phyloP scores from a whole-genome alignment of 2,329 filamentous ascomycete genomes.

The Ophiostoma himal-ulmi region DNA sequence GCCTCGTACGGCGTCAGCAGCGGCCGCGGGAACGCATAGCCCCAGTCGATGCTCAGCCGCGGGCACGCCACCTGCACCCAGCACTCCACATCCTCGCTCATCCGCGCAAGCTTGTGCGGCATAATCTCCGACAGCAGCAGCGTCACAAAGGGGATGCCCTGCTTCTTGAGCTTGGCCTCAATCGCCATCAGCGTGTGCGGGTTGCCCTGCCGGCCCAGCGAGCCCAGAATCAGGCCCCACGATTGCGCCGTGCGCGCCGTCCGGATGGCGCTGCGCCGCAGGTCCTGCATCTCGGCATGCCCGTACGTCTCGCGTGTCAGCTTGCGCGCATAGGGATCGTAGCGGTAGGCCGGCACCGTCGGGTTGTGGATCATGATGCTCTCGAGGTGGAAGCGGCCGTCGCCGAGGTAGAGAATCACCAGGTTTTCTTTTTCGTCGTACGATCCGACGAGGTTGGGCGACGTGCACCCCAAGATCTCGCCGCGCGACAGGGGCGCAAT shows the following conservation, averaged over 20 bases:
- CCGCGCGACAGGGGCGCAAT: slow-evolving; percentile 89
- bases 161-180: slow-evolving; percentile 64
- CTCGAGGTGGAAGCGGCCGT: slow-evolving; percentile 92
- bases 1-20: slow-evolving; percentile 93
- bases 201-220: slow-evolving; percentile 89
- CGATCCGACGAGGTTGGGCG: slow-evolving; percentile 48
- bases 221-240: slow-evolving; percentile 92
- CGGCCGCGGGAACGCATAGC: slow-evolving; percentile 86
- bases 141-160: slow-evolving; percentile 76
- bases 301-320: slow-evolving; percentile 88
- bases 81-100: slow-evolving; percentile 80
- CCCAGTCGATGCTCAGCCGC: slow-evolving; percentile 97
- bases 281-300: slow-evolving; percentile 80
- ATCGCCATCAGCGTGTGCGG: slow-evolving; percentile 86
- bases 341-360: slow-evolving; percentile 80
- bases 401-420: slow-evolving; percentile 80
- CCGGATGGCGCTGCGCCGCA: slow-evolving; percentile 70
- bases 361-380: slow-evolving; percentile 99
- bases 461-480: slow-evolving; percentile 96
- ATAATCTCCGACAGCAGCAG: slow-evolving; percentile 91
- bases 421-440: slow-evolving; percentile 55
- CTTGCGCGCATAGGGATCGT: slow-evolving; percentile 91
- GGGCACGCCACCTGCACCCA: slow-evolving; percentile 99
- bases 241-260: slow-evolving; percentile 63
- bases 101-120: slow-evolving; percentile 87